These are phyloP conservation scores for Fagus crenata DNA, from an alignment of 306 rosid genomes.

Conservation along the genomic window DNA sequence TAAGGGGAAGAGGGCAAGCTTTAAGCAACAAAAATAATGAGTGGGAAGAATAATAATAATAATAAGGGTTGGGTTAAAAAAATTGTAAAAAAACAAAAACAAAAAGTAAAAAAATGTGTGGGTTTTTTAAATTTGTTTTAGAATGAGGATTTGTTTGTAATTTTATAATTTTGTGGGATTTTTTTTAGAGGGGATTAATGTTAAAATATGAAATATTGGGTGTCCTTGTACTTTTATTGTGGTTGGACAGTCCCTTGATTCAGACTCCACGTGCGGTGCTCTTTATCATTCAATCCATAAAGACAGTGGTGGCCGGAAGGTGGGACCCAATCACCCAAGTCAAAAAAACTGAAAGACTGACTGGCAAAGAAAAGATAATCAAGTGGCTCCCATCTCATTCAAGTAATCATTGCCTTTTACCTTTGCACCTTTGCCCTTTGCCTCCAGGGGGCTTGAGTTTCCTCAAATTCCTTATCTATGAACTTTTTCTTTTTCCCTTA, in stretches of 20 bases:
- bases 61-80: conserved; percentile 27
- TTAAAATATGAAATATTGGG: conserved; percentile 6
- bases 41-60: conserved; percentile 62
- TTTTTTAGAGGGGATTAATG: not conserved
- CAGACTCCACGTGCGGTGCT: conserved; percentile 85
- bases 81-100: not conserved
- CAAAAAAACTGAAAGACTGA: conserved; percentile 41
- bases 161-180: not conserved
- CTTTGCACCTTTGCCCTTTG: too few species aligned
- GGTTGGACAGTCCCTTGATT: conserved; percentile 78
- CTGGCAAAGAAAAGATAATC: conserved; percentile 44
- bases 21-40: conserved; percentile 92
- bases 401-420: too few species aligned
- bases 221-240: conserved; percentile 41
- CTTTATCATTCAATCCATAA: conserved; percentile 69
- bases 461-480: too few species aligned
- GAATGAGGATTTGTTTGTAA: conserved; percentile 23
- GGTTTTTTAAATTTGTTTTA: not conserved
- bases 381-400: conserved; percentile 57
- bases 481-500: too few species aligned
- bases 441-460: too few species aligned
- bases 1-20: conserved; percentile 65
- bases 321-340: conserved; percentile 65
- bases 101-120: not conserved
- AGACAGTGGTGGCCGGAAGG: conserved; percentile 60